phyloP scores from a whole-genome alignment of 306 rosid species.

The Cicer judaicum region DNA sequence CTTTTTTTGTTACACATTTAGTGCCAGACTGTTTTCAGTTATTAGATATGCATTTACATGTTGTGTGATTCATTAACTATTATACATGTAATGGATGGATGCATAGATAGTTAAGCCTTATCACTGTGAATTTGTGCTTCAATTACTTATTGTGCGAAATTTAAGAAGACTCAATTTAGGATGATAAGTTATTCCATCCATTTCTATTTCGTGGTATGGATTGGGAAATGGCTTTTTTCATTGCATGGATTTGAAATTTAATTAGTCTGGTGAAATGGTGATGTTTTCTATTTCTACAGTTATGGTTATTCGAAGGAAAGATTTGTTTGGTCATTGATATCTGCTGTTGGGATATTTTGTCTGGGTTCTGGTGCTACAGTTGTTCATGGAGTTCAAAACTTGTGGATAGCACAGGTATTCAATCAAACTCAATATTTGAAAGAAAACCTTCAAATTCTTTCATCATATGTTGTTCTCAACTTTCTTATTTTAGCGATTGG shows the following conservation, averaged over 20 bases:
- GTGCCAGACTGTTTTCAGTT: neutral
- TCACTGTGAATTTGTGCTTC: constrained; percentile 31
- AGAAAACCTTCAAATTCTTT: constrained; percentile 19
- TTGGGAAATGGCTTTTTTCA: constrained; percentile 11
- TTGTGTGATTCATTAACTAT: constrained; percentile 30
- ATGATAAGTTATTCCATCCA: neutral
- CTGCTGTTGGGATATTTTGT: constrained; percentile 98
- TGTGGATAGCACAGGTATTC: constrained; percentile 88
- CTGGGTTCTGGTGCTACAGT: constrained; percentile 98
- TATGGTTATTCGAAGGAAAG: constrained; percentile 99
- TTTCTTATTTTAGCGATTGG: constrained; percentile 8
- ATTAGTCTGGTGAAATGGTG: constrained; percentile 28
- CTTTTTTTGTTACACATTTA: neutral
- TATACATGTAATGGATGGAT: constrained; percentile 11
- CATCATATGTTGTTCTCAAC: neutral
- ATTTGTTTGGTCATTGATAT: constrained; percentile 99
- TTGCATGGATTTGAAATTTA: constrained; percentile 34
- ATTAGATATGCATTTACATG: constrained; percentile 26
- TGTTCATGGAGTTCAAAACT: constrained; percentile 90
- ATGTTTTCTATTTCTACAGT: constrained; percentile 55
- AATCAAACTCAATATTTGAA: constrained; percentile 32
- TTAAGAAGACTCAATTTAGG: neutral
- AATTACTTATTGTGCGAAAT: constrained; percentile 23
- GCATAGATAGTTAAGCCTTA: constrained; percentile 23
- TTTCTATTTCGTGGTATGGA: constrained; percentile 35